These are phyloP conservation scores for Cryptococcus neoformans DNA, from an alignment of 1,284 basidiomycete species.

Conservation along the genomic window DNA sequence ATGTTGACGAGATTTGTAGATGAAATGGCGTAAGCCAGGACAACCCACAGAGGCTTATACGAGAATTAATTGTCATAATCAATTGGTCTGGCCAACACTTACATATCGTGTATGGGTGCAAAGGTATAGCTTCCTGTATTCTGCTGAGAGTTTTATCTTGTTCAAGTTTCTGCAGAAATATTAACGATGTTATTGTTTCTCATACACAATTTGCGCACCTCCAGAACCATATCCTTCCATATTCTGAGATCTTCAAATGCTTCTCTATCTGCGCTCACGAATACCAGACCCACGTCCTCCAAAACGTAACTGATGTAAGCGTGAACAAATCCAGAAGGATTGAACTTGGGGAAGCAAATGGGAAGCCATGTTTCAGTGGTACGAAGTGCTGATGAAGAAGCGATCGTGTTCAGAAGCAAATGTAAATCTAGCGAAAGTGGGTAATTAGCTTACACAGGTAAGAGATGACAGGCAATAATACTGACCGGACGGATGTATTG, in stretches of 20 bases:
- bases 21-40: conserved; percentile 86
- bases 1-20: conserved; percentile 84
- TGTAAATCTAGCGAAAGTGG: conserved; percentile 64
- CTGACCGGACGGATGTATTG: conserved; percentile 86
- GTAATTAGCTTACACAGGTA: conserved; percentile 1
- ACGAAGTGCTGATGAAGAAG: conserved; percentile 63
- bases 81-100: conserved; percentile 11
- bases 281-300: conserved; percentile 48
- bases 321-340: conserved; percentile 85
- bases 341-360: conserved; percentile 93
- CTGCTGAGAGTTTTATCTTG: conserved; percentile 57
- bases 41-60: conserved; percentile 63
- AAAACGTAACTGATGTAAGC: conserved; percentile 77
- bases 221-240: conserved; percentile 66
- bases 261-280: conserved; percentile 51
- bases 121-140: conserved; percentile 33
- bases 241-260: conserved; percentile 54
- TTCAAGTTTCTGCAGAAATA: conserved; percentile 58
- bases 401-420: conserved; percentile 72
- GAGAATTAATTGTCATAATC: not conserved
- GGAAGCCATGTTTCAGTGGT: conserved; percentile 89
- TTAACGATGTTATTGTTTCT: too few relatives aligned
- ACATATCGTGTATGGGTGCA: conserved; percentile 48
- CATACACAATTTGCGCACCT: conserved; percentile 51
- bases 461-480: not conserved